A percentile compares a stretch with the other conserved stretches of the same genome.
Evolutionary conservation across 2,329 filamentous ascomycete species (phyloP).

Genomic region (Podosphaera aphanis): DNA sequence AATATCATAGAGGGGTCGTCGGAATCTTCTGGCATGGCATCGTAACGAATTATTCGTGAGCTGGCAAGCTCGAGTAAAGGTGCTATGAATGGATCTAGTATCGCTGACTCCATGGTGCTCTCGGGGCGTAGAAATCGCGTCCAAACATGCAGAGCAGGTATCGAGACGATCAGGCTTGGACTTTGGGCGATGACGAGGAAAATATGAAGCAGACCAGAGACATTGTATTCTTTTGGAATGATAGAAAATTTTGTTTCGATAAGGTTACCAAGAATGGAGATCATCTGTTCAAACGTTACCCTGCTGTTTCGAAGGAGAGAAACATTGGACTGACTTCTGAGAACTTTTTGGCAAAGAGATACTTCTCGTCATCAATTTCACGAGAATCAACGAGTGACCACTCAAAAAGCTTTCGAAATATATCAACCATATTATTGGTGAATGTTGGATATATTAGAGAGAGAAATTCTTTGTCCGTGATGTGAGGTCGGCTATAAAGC

Average conservation of each 20-base stretch:
- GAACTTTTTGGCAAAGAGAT: conserved; percentile 78
- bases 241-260: conserved; percentile 53
- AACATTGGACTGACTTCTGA: conserved; percentile 59
- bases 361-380: conserved; percentile 76
- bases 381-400: conserved; percentile 61
- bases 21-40: conserved; percentile 60
- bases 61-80: conserved; percentile 65
- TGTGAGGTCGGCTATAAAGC: conserved; percentile 51
- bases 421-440: conserved; percentile 40
- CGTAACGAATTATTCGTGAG: conserved; percentile 64
- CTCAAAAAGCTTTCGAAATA: conserved; percentile 52
- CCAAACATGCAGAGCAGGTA: conserved; percentile 79
- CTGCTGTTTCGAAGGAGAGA: too few relatives aligned
- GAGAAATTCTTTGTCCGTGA: conserved; percentile 55
- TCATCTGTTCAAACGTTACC: conserved; percentile 29
- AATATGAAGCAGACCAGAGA: conserved; percentile 56
- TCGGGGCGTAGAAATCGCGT: conserved; percentile 55
- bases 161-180: conserved; percentile 76
- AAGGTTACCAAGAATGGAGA: conserved; percentile 67
- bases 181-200: conserved; percentile 59
- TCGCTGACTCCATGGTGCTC: conserved; percentile 41
- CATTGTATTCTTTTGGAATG: conserved; percentile 40
- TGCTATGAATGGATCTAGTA: conserved; percentile 38
- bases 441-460: conserved; percentile 63
- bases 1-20: conserved; percentile 61